A percentile compares a stretch with the other conserved stretches of the same genome.
These are phyloP conservation scores for Botrytis squamosa DNA, from an alignment of 2,329 filamentous ascomycete species.

Conservation along the genomic window DNA sequence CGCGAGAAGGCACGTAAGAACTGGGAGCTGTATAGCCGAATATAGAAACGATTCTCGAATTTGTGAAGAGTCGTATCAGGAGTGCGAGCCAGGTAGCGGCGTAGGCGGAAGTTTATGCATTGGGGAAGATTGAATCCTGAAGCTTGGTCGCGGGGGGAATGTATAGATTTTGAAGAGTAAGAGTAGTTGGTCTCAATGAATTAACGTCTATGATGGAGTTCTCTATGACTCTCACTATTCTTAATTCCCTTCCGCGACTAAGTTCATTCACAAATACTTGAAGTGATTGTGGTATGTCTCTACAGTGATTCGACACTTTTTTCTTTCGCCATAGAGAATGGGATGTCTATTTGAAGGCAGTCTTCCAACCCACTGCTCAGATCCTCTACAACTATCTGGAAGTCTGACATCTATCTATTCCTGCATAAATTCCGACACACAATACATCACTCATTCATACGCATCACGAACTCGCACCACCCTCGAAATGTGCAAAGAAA, in stretches of 20 bases:
- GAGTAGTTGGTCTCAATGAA: background rate
- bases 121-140: background rate
- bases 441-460: background rate
- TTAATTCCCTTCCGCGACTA: background rate
- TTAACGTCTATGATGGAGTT: background rate
- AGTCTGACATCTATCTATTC: background rate
- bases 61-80: background rate
- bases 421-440: background rate
- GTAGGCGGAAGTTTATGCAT: background rate
- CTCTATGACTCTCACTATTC: background rate
- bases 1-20: background rate
- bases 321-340: background rate
- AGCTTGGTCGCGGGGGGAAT: background rate
- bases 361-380: background rate
- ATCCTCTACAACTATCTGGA: background rate
- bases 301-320: background rate
- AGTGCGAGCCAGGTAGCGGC: background rate
- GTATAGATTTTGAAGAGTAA: background rate
- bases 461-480: background rate
- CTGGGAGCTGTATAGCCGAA: background rate
- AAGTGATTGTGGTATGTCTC: background rate
- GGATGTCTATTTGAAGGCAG: background rate
- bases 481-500: background rate
- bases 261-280: background rate
- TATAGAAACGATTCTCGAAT: background rate